Base-by-base conservation (phyloP, 306 rosid species). In the Hylodesmum podocarpum region DNA sequence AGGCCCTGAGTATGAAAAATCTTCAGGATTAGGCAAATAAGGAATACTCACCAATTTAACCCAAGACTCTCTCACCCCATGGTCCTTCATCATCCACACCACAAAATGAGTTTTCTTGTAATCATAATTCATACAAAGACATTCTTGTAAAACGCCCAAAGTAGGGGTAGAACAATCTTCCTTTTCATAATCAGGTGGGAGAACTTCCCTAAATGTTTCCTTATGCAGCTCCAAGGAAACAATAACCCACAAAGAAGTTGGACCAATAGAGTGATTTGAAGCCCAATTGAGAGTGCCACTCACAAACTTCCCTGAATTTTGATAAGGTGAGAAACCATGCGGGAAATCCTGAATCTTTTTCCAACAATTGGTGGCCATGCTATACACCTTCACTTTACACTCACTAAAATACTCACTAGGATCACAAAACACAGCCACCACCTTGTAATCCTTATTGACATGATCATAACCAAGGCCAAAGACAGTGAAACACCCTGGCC, bases 381-480 rank as follows among this genome's bases (percentile, higher is more conserved):
- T 80, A 47, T 77, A 80, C 70, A 83, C 74, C 80, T 77, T 80
- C 40, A 80, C 89, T 47, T 80, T 82, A 13, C 86, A 82, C 47
- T 82, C 80, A 70, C 84, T 78, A 44, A 63, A 72, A 31, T 71
- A 21, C 54, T 65, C 78, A 36, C 74, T 73, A 51, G 89, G 86
- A 29, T 82, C 89, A 66, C 80, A 71, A 58, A 85, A 82, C 55
- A 85, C 86, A 71, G 86, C 86, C 49, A 85, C 84, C 58, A 85
- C 89, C 22, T 85, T 85, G 57, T 76, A 85, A 76, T 85, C 89
- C 13, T 79, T 78, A 41, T 3, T 43, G 18, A 76, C 59, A 80
- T 71, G 86, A 79, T 85, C 89, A 59, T 79, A 85, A 9, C 89
- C 89, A 27, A 85, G 86, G 6, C 89, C 89, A 79, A 85, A 85